phyloP scores from a whole-genome alignment of 768 basidiomycete species.

The Krasilnikovozyma curviuscula region DNA sequence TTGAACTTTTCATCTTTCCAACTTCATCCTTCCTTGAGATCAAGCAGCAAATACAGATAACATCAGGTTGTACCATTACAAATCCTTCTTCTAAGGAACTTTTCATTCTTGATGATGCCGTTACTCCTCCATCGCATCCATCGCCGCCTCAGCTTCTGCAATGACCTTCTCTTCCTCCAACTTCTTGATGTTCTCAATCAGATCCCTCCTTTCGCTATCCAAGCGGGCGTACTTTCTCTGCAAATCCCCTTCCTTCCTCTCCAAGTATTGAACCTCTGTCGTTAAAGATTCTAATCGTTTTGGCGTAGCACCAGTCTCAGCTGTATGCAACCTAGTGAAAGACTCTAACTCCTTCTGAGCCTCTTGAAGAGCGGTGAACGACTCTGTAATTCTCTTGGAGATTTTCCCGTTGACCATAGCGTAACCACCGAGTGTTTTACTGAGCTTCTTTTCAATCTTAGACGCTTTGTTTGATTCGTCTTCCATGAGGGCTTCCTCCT shows the following conservation, averaged over 20 bases:
- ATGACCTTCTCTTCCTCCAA: conserved; percentile 48
- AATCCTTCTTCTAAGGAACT: no score
- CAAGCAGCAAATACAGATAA: no score
- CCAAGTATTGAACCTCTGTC: conserved; percentile 69
- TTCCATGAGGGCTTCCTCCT: conserved; percentile 49
- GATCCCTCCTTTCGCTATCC: conserved; percentile 36
- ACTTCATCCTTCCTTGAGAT: no score
- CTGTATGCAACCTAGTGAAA: conserved; percentile 49
- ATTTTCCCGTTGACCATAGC: conserved; percentile 51
- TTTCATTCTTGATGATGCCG: neutral
- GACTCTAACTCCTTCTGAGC: conserved; percentile 54
- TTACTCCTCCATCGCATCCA: conserved; percentile 22
- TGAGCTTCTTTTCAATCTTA: conserved; percentile 81
- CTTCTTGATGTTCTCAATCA: conserved; percentile 22
- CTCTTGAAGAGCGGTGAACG: conserved; percentile 45
- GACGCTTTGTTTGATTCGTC: conserved; percentile 59
- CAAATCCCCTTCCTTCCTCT: conserved; percentile 52
- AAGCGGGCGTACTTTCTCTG: conserved; percentile 75
- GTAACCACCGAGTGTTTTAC: conserved; percentile 76
- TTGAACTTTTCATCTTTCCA: no score
- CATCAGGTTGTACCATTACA: no score
- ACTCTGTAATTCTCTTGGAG: conserved; percentile 18
- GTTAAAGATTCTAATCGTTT: conserved; percentile 54
- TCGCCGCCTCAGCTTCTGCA: conserved; percentile 22
- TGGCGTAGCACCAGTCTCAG: conserved; percentile 60